A percentile compares a stretch with the other conserved stretches of the same genome.
Evolutionary conservation across 164 flowering plant species (phyloP).

Genomic region (Kingdonia uniflora): DNA sequence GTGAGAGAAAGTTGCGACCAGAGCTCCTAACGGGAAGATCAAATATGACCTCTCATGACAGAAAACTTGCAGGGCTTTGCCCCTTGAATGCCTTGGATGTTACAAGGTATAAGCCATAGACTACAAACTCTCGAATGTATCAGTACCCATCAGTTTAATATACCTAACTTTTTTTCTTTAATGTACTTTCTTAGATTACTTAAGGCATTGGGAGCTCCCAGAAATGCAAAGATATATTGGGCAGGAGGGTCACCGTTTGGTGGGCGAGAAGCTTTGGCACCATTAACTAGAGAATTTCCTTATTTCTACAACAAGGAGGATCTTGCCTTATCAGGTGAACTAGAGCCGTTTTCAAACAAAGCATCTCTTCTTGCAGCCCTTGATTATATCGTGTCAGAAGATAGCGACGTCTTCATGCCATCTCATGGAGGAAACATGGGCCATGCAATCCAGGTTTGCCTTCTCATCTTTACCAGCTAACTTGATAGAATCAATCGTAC

Average conservation of each 20-base stretch:
- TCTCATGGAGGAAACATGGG: slow-evolving; percentile 99
- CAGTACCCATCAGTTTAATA: neutral
- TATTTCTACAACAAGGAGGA: slow-evolving; percentile 84
- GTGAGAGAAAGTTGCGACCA: slow-evolving; percentile 65
- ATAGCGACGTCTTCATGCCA: slow-evolving; percentile 91
- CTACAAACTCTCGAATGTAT: neutral
- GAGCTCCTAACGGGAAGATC: slow-evolving; percentile 84
- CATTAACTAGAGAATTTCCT: slow-evolving; percentile 62
- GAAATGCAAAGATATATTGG: slow-evolving; percentile 70
- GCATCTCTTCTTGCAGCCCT: slow-evolving; percentile 89
- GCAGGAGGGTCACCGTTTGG: slow-evolving; percentile 93
- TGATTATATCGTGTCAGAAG: slow-evolving; percentile 74
- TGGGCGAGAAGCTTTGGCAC: slow-evolving; percentile 68
- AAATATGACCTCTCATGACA: slow-evolving; percentile 81
- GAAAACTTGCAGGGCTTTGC: slow-evolving; percentile 93
- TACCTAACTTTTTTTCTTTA: neutral
- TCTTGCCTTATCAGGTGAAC: slow-evolving; percentile 76
- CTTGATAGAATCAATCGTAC: no score
- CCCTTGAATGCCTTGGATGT: slow-evolving; percentile 88
- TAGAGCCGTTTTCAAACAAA: slow-evolving; percentile 58
- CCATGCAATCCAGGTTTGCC: slow-evolving; percentile 82
- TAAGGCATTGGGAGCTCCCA: slow-evolving; percentile 93
- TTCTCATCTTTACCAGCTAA: neutral
- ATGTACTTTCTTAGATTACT: slow-evolving; percentile 85
- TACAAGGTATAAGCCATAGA: slow-evolving; percentile 32